A percentile compares a stretch with the other conserved stretches of the same genome.
Evolutionary conservation across 139 green algal species (phyloP).

Genomic region (Chlorella sp.): DNA sequence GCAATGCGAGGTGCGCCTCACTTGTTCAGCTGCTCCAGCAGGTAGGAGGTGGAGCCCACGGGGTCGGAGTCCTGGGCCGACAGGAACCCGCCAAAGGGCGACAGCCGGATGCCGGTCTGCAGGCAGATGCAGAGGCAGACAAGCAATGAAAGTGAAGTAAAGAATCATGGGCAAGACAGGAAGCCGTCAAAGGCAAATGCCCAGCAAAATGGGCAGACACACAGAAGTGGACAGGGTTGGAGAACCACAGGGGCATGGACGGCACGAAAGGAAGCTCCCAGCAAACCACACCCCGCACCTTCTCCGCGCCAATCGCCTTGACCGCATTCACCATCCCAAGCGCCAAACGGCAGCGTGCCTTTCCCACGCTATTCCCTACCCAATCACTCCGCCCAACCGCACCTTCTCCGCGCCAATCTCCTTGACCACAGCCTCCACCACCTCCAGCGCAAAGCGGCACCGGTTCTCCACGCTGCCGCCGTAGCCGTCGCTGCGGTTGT

Average conservation of each 20-base stretch:
- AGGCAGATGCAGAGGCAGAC: background rate
- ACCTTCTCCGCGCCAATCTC: conserved; percentile 48
- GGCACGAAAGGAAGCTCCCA: too few species aligned
- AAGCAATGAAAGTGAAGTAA: too few species aligned
- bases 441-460: conserved; percentile 52
- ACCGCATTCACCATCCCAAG: too few species aligned
- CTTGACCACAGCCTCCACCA: conserved; percentile 41
- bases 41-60: conserved; percentile 61
- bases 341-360: too few species aligned
- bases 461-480: conserved; percentile 56
- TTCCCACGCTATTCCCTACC: too few species aligned
- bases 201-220: too few species aligned
- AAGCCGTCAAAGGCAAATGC: background rate
- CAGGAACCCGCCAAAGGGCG: conserved; percentile 71
- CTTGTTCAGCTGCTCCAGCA: conserved; percentile 77
- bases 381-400: background rate
- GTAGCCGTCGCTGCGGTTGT: conserved; percentile 56
- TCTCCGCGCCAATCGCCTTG: too few species aligned
- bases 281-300: too few species aligned
- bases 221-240: too few species aligned
- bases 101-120: conserved; percentile 78
- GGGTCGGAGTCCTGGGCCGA: conserved; percentile 46
- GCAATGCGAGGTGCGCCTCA: background rate
- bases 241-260: too few species aligned
- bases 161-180: background rate